phyloP scores from a whole-genome alignment of 2,329 filamentous ascomycete genomes.

The Aspergillus viridinutans region DNA sequence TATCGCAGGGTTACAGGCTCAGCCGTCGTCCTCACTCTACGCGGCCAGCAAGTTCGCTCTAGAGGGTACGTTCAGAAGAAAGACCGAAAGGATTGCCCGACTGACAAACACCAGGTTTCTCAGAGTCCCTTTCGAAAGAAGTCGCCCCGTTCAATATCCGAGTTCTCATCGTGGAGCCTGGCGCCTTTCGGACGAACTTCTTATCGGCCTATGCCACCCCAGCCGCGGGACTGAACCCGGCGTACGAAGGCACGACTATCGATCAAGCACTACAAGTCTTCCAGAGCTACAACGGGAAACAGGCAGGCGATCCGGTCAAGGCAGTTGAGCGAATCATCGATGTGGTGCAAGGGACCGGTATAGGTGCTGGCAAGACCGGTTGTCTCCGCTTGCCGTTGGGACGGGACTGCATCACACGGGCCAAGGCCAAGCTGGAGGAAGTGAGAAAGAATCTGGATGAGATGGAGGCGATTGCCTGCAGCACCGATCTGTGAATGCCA shows the following conservation, averaged over 20 bases:
- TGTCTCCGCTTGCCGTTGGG: slow-evolving; percentile 38
- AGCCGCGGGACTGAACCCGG: slow-evolving; percentile 34
- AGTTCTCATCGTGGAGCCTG: slow-evolving; percentile 42
- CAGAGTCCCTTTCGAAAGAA: slow-evolving; percentile 36
- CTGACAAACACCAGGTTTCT: slow-evolving; percentile 14
- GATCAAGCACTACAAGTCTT: slow-evolving; percentile 23
- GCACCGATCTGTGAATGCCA: neutral
- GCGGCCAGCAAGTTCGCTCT: slow-evolving; percentile 41
- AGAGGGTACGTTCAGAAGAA: slow-evolving; percentile 22
- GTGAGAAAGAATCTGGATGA: slow-evolving; percentile 10
- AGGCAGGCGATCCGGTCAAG: slow-evolving; percentile 20
- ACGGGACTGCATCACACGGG: slow-evolving; percentile 26
- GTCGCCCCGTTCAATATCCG: slow-evolving; percentile 33
- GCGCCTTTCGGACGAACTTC: slow-evolving; percentile 43
- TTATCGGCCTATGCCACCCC: slow-evolving; percentile 35
- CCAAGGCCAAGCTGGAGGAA: neutral
- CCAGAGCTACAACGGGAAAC: slow-evolving; percentile 2
- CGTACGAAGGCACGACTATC: slow-evolving; percentile 17
- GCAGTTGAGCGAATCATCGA: slow-evolving; percentile 37
- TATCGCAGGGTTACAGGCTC: slow-evolving; percentile 43
- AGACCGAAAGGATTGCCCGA: too few relatives aligned
- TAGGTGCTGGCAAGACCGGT: slow-evolving; percentile 29
- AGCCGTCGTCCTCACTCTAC: slow-evolving; percentile 35
- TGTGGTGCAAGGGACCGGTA: slow-evolving; percentile 30
- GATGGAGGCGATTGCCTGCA: neutral